These are phyloP conservation scores for Dalbergia oliveri DNA, from an alignment of 306 rosid species.

Conservation along the genomic window DNA sequence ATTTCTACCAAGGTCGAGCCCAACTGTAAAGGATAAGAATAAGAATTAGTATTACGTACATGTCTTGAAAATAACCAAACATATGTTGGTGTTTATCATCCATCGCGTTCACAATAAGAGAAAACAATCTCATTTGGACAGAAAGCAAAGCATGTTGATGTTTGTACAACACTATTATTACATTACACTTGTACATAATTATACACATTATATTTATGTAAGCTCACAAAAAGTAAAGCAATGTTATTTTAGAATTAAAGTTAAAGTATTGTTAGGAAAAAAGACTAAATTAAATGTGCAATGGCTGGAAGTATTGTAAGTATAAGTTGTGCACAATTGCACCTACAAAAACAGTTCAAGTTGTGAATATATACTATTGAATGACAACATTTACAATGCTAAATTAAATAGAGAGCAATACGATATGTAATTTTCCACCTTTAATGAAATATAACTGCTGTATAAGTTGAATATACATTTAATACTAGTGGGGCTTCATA, in stretches of 20 bases:
- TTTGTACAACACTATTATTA: background rate
- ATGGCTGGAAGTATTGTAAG: background rate
- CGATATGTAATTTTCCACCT: background rate
- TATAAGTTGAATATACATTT: conserved; percentile 20
- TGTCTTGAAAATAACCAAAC: background rate
- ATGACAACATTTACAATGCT: background rate
- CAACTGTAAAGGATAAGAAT: conserved; percentile 10
- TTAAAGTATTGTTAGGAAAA: background rate
- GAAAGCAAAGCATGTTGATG: background rate
- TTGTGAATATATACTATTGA: too few relatives aligned
- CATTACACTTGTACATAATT: background rate
- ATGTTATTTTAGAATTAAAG: too few relatives aligned
- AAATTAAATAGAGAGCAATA: background rate
- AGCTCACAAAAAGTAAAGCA: background rate
- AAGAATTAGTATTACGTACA: background rate
- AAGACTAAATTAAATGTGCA: background rate
- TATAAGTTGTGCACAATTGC: background rate
- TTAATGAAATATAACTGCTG: background rate
- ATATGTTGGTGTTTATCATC: background rate
- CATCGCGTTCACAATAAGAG: background rate
- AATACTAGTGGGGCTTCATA: conserved; percentile 40
- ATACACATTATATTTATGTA: background rate
- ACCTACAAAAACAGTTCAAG: too few relatives aligned
- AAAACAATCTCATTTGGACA: too few relatives aligned
- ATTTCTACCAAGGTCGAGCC: background rate